Evolutionary conservation across 2,329 filamentous ascomycete genomes (phyloP).

Genomic region (Sporothrix dimorphospora): DNA sequence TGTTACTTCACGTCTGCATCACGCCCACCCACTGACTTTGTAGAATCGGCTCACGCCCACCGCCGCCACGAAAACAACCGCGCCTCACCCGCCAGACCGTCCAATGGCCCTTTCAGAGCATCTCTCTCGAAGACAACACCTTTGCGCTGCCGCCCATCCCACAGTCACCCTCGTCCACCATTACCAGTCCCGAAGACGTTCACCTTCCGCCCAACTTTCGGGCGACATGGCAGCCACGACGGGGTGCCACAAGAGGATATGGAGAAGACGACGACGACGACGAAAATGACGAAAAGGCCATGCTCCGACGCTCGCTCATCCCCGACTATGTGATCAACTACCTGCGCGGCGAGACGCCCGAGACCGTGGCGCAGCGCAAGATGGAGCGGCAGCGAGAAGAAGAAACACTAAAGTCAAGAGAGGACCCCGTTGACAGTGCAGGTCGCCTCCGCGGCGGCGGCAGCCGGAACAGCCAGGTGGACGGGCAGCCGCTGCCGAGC

Average conservation of each 20-base stretch:
- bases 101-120: constrained; percentile 45
- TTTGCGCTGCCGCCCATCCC: not conserved
- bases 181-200: not conserved
- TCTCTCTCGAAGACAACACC: constrained; percentile 35
- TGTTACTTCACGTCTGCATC: not conserved
- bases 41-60: not conserved
- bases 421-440: not conserved
- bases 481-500: not conserved
- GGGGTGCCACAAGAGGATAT: not conserved
- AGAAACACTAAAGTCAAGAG: constrained; percentile 33
- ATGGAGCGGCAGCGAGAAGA: constrained; percentile 40
- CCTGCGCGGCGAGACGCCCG: constrained; percentile 59
- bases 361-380: constrained; percentile 53
- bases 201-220: constrained; percentile 28
- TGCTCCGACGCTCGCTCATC: constrained; percentile 48
- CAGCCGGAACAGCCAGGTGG: not conserved
- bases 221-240: constrained; percentile 38
- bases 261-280: constrained; percentile 31
- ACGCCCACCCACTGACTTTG: not conserved
- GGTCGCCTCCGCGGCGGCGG: not conserved
- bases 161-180: not conserved
- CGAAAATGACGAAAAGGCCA: constrained; percentile 27
- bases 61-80: not conserved
- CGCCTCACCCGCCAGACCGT: constrained; percentile 35
- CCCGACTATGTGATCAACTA: constrained; percentile 61